Evolutionary conservation across 1,284 basidiomycete genomes (phyloP), one percentile per base, ranked within the genome.

Genomic region (Ganoderma meredithae): DNA sequence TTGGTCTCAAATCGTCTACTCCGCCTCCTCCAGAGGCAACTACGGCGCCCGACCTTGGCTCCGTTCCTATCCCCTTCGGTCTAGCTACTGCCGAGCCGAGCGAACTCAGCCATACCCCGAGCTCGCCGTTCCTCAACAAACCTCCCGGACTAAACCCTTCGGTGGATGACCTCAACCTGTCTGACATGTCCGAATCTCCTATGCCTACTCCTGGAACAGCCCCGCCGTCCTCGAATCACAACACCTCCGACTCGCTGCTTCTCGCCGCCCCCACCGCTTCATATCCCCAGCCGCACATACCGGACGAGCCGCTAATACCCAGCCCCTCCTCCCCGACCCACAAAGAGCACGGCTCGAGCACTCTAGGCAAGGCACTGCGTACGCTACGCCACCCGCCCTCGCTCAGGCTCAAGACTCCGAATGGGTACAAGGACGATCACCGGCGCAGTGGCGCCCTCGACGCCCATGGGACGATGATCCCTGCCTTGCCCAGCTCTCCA

Each of bases 1-100:
- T 96, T 19, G 95, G 95, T 1, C 79, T 95, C 13, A 85, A 82
- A 31, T 69, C 78, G 15, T 75, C 79, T 25, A 73, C 71, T 15
- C 71, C 27, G 27, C 27, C 77, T 15, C 71, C 71, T 13, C 72
- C 73, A 15, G 60, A 69, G 7, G 58, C 67, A 5, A 39, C 64
- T 2, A 41, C 64, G 1, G 56, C 72, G 5, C 68, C 69, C 1
- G 71, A 73, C 43, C 73, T 76, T 22, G 76, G 71, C 22, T 72
- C 76, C 33, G 73, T 75, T 22, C 73, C 76, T 15, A 73, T 73
- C 13, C 60, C 69, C 7, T 52, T 72, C 60, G 66, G 67, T 36
- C 39, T 70, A 31, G 69, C 76, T 2, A 69, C 74, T 4, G 68
- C 56, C n/a, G 69, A 67, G 27, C 55, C 36, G 62, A 71, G 67